phyloP scores from a whole-genome alignment of 78 protist species.

The Planoprotostelium fungivorum region DNA sequence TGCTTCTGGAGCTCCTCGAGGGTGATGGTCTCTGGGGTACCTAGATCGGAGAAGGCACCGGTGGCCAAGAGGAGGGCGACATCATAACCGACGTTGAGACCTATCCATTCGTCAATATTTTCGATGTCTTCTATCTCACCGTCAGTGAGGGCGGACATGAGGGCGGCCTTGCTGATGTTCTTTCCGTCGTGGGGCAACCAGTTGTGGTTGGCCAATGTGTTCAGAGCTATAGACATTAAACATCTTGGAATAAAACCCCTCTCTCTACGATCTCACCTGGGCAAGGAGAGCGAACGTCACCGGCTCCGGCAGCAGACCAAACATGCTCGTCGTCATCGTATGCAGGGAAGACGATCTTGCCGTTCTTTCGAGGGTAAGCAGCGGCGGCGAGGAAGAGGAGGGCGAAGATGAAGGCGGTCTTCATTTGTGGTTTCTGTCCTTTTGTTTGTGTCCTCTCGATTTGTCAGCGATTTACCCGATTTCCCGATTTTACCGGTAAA shows the following conservation, averaged over 20 bases:
- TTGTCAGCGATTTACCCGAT: background rate
- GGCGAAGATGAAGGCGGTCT: background rate
- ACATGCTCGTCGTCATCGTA: background rate
- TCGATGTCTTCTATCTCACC: background rate
- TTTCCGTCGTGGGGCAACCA: background rate
- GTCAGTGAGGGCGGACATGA: background rate
- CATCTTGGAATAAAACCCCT: too few species aligned
- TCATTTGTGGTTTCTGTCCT: background rate
- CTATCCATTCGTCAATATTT: background rate
- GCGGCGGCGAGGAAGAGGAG: background rate
- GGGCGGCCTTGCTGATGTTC: background rate
- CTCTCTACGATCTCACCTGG: too few species aligned
- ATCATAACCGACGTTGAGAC: background rate
- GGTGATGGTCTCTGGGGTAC: background rate
- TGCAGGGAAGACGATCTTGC: background rate
- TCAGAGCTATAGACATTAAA: background rate
- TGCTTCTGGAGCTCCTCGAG: slow-evolving; percentile 1
- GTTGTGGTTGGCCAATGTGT: background rate
- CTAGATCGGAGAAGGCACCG: background rate
- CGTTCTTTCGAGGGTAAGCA: background rate
- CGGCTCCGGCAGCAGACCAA: background rate
- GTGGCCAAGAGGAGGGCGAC: background rate
- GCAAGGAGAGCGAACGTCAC: background rate
- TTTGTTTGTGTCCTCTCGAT: background rate
- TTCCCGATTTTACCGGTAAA: too few species aligned